Conservation (phyloP, 345 rosid species). For the Eucalyptus victrix region DNA sequence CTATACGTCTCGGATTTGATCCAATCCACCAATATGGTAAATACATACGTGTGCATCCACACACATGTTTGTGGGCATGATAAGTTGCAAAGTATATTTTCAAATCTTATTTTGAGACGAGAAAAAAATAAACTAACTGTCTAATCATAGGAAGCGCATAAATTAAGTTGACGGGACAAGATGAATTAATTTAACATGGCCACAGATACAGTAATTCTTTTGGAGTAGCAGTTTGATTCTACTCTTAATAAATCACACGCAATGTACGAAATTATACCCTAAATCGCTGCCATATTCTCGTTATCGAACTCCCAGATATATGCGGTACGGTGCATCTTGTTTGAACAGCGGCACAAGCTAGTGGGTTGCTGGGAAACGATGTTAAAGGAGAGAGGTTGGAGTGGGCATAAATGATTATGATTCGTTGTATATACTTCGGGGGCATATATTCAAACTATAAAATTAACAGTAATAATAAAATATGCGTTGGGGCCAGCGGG, state of each 20-base stretch:
- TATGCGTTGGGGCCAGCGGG: background rate
- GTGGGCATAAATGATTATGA: background rate
- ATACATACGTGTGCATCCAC: background rate
- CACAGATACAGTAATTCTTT: background rate
- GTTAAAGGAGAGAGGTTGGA: background rate
- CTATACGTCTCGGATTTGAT: background rate
- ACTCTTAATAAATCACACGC: background rate
- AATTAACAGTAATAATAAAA: background rate
- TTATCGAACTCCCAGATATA: background rate
- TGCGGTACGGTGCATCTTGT: background rate
- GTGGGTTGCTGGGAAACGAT: background rate
- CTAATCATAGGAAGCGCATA: background rate
- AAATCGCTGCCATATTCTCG: background rate
- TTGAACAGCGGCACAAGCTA: background rate
- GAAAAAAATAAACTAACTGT: background rate
- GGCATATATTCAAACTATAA: background rate
- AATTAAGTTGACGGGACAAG: background rate
- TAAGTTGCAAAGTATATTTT: background rate
- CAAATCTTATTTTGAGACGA: background rate
- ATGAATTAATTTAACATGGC: background rate
- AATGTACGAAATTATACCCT: background rate
- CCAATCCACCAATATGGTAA: background rate
- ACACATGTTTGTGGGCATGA: background rate
- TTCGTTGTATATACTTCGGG: background rate
- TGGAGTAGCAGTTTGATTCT: background rate